phyloP scores from a whole-genome alignment of 1,139 yeast species.

The Yamadazyma dendronema region DNA sequence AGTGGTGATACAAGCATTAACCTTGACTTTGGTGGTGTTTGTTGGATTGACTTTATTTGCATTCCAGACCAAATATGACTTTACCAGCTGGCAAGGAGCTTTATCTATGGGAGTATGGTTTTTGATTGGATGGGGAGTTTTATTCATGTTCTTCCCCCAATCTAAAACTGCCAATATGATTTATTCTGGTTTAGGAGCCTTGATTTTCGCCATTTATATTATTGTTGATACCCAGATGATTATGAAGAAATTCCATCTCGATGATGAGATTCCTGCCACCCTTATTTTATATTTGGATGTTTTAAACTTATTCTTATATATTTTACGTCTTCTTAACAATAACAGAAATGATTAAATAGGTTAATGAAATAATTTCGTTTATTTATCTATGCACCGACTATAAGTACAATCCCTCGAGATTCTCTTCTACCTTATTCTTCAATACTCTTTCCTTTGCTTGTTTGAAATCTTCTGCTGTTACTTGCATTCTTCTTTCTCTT shows the following conservation, averaged over 20 bases:
- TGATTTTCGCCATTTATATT: slow-evolving; percentile 69
- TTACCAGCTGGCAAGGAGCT: slow-evolving; percentile 69
- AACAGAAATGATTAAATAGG: slow-evolving; percentile 14
- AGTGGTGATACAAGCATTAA: slow-evolving; percentile 68
- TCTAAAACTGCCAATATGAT: slow-evolving; percentile 54
- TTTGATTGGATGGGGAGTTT: slow-evolving; percentile 70
- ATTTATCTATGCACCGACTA: slow-evolving; percentile 22
- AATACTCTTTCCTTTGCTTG: slow-evolving; percentile 94
- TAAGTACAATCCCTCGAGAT: slow-evolving; percentile 90
- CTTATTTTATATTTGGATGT: slow-evolving; percentile 77
- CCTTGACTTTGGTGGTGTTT: slow-evolving; percentile 68
- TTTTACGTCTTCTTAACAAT: slow-evolving; percentile 64
- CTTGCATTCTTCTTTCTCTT: slow-evolving; percentile 98
- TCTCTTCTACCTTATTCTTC: slow-evolving; percentile 97
- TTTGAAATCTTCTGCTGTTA: slow-evolving; percentile 90
- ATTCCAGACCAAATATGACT: slow-evolving; percentile 78
- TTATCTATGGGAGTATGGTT: slow-evolving; percentile 63
- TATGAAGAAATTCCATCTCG: slow-evolving; percentile 78
- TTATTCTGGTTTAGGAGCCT: slow-evolving; percentile 73
- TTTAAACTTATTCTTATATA: slow-evolving; percentile 73
- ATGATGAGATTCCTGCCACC: slow-evolving; percentile 81
- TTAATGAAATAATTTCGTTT: not conserved
- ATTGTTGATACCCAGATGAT: slow-evolving; percentile 81
- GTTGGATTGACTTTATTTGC: slow-evolving; percentile 77
- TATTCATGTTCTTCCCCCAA: slow-evolving; percentile 64